Percentiles rank a stretch among this genome's conserved stretches.
Evolutionary conservation across 257 asterid genomes (phyloP).

Genomic region (Solanum piurae): DNA sequence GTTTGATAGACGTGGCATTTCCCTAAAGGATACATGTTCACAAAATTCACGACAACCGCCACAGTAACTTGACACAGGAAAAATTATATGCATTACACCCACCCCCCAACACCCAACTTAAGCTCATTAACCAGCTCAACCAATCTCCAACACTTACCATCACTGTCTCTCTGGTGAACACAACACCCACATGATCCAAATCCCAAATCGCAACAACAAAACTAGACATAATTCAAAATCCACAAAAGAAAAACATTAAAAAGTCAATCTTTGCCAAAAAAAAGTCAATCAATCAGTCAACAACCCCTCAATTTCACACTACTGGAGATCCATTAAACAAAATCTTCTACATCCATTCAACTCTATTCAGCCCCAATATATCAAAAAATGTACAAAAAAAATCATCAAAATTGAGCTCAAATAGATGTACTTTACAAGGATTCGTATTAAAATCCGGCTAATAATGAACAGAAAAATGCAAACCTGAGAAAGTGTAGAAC

Average conservation of each 20-base stretch:
- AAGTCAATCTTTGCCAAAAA: neutral
- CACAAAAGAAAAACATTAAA: neutral
- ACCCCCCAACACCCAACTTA: neutral
- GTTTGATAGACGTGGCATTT: neutral
- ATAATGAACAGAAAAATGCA: neutral
- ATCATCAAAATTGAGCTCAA: neutral
- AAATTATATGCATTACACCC: neutral
- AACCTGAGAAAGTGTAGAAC: constrained; percentile 16
- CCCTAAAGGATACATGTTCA: neutral
- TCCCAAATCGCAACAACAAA: neutral
- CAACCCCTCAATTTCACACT: neutral
- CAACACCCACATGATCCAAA: neutral
- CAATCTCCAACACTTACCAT: neutral
- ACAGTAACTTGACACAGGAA: too few relatives aligned
- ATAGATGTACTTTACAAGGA: neutral
- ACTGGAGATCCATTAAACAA: neutral
- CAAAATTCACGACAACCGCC: neutral
- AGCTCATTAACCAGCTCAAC: neutral
- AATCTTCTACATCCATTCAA: neutral
- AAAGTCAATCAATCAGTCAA: neutral
- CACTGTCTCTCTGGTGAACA: neutral
- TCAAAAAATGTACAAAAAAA: neutral
- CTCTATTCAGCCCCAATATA: neutral
- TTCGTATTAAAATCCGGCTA: constrained; percentile 19
- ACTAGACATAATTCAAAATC: neutral